Conservation (phyloP, 352 stramenopile genomes). For the Globisporangium perplexum region DNA sequence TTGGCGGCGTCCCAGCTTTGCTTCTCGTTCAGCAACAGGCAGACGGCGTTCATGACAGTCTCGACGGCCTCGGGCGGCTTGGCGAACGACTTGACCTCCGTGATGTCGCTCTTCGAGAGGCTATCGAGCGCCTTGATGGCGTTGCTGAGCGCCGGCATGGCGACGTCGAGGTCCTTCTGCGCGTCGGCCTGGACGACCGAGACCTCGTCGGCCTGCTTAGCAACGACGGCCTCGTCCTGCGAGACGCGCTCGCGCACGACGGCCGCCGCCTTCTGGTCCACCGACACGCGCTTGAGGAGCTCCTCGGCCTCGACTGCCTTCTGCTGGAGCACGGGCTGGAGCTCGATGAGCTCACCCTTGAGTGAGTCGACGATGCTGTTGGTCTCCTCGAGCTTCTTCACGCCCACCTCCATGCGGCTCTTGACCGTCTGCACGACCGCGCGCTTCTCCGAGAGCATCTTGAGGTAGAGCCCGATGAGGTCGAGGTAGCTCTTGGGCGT, state of each 20-base stretch:
- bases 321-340: constrained; percentile 90
- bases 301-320: constrained; percentile 90
- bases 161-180: constrained; percentile 91
- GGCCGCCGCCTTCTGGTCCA: constrained; percentile 90
- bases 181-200: constrained; percentile 88
- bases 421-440: constrained; percentile 78
- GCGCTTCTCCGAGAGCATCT: constrained; percentile 89
- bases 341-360: constrained; percentile 86
- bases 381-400: constrained; percentile 93
- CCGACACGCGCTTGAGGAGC: constrained; percentile 89
- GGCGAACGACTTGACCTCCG: constrained; percentile 92
- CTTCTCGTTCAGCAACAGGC: constrained; percentile 90
- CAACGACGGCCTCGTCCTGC: constrained; percentile 89
- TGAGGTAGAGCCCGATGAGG: constrained; percentile 92
- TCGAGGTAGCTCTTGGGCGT: constrained; percentile 96
- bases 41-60: constrained; percentile 94
- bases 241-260: constrained; percentile 84
- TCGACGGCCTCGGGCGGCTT: constrained; percentile 91
- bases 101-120: constrained; percentile 93
- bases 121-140: constrained; percentile 87
- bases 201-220: constrained; percentile 90
- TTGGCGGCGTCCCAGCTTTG: constrained; percentile 92
- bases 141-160: constrained; percentile 88
- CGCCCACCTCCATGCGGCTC: constrained; percentile 87
- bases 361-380: constrained; percentile 92